Base-by-base conservation (phyloP, 2,329 filamentous ascomycete species). In the Blastomyces emzantsi region DNA sequence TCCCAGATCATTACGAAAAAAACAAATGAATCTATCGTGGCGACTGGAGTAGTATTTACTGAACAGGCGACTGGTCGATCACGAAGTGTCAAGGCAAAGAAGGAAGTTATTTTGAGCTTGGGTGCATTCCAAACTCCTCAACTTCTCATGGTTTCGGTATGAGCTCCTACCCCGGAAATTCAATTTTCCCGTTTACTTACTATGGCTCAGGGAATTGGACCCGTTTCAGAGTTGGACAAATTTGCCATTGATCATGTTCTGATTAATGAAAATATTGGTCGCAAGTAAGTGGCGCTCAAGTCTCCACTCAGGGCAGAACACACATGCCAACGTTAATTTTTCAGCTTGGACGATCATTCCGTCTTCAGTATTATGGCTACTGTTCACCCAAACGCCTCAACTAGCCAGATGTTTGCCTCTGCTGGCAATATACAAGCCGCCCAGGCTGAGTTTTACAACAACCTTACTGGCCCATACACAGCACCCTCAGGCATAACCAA, bases 111-210 rank as follows among this genome's bases (percentile, higher is more conserved):
- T 62, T 67, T 77, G n/a, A 74, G 74, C 33, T 73, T 70, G n/a
- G 75, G 75, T 33, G 75, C 72, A 28, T 71, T 77, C 51, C 70
- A 74, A 60, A 74, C 73, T 7, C 74, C 74, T 49, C 73, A 76
- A 41, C 67, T 78, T 13, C 69, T 78, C 49, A 72, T 77, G 58
- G 69, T 76, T 30, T 78, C 76, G 39, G 66, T 67, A 64, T 28
- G 28, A 54, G 28, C 63, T 19, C 28, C 54, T 28, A 11, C 52
- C 7, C 28, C 41, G 7, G 56, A 8, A 60, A 52, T 54, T 36
- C 15, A 11, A 9, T 17, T 30, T 59, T 43, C 19, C 15, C 9
- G 39, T n/a, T 59, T 41, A 28, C 56, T 59, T 15, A 45, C 25
- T 59, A 17, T n/a, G 8, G 17, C 1, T 36, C 30, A 63, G 7